Percentiles rank a stretch among this genome's conserved stretches.
These are phyloP conservation scores for Ramaria rubella DNA, from an alignment of 768 basidiomycete species.

Conservation along the genomic window DNA sequence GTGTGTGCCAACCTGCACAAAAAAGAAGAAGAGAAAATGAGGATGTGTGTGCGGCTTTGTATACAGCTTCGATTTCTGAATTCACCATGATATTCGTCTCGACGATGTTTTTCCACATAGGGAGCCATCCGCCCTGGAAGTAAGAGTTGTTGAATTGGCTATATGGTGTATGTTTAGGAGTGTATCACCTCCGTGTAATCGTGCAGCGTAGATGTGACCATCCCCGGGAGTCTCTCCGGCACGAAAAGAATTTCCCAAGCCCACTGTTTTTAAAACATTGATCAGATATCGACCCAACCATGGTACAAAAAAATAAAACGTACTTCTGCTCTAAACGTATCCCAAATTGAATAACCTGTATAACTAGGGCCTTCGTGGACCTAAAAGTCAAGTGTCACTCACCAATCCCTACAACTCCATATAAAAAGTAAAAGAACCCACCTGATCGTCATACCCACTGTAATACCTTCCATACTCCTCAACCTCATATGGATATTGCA, in stretches of 20 bases:
- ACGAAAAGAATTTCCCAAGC: constrained; percentile 72
- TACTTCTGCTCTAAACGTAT: constrained; percentile 24
- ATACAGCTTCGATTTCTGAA: too few relatives aligned
- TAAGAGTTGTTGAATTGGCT: constrained; percentile 1
- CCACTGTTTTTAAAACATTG: constrained; percentile 41
- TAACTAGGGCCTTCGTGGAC: constrained; percentile 57
- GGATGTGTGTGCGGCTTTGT: too few relatives aligned
- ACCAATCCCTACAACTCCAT: too few relatives aligned
- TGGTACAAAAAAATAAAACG: background rate
- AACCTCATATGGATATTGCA: constrained; percentile 75
- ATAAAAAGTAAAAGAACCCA: too few relatives aligned
- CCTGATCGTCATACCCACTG: constrained; percentile 64
- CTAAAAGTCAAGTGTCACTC: background rate
- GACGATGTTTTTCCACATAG: constrained; percentile 88
- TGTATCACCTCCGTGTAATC: constrained; percentile 57
- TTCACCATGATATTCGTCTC: constrained; percentile 81
- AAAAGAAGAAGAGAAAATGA: too few relatives aligned
- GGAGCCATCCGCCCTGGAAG: constrained; percentile 68
- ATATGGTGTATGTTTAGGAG: background rate
- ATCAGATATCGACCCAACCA: background rate
- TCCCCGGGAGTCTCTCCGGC: constrained; percentile 65
- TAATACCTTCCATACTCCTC: constrained; percentile 62
- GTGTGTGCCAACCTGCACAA: constrained; percentile 60
- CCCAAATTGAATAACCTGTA: constrained; percentile 78
- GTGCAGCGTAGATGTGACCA: constrained; percentile 78